phyloP scores from a whole-genome alignment of 495 filamentous ascomycete species.

The Pseudevernia furfuracea region DNA sequence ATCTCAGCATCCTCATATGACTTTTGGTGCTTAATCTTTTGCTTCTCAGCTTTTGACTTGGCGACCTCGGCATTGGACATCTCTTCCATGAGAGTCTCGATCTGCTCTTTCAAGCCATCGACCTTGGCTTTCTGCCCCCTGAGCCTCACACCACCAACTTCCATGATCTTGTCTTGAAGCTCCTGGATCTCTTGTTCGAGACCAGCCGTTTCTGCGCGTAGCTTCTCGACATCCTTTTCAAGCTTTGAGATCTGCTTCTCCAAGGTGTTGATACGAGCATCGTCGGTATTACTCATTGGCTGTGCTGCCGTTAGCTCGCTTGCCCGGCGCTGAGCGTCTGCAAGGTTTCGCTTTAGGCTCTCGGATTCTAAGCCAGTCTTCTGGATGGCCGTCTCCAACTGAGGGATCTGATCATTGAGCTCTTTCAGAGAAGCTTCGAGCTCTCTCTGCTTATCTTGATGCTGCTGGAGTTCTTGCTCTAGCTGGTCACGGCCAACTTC shows the following conservation, averaged over 20 bases:
- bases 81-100: slow-evolving; percentile 69
- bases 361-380: slow-evolving; percentile 87
- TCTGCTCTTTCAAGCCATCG: slow-evolving; percentile 82
- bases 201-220: slow-evolving; percentile 71
- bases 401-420: slow-evolving; percentile 73
- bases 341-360: slow-evolving; percentile 73
- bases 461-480: slow-evolving; percentile 69
- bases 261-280: slow-evolving; percentile 55
- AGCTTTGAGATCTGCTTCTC: slow-evolving; percentile 69
- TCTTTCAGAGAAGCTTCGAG: slow-evolving; percentile 65
- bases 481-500: slow-evolving; percentile 78
- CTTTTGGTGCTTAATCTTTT: slow-evolving; percentile 78
- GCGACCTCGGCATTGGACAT: slow-evolving; percentile 77
- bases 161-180: slow-evolving; percentile 95
- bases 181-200: slow-evolving; percentile 87
- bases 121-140: slow-evolving; percentile 87
- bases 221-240: slow-evolving; percentile 68
- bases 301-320: slow-evolving; percentile 74
- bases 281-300: slow-evolving; percentile 70
- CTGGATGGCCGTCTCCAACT: slow-evolving; percentile 81
- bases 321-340: slow-evolving; percentile 73
- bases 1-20: slow-evolving; percentile 63
- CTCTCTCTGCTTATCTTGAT: slow-evolving; percentile 71
- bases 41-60: slow-evolving; percentile 86
- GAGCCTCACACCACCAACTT: slow-evolving; percentile 87